These are phyloP conservation scores for Malus fusca DNA, from an alignment of 306 rosid species.

Conservation along the genomic window DNA sequence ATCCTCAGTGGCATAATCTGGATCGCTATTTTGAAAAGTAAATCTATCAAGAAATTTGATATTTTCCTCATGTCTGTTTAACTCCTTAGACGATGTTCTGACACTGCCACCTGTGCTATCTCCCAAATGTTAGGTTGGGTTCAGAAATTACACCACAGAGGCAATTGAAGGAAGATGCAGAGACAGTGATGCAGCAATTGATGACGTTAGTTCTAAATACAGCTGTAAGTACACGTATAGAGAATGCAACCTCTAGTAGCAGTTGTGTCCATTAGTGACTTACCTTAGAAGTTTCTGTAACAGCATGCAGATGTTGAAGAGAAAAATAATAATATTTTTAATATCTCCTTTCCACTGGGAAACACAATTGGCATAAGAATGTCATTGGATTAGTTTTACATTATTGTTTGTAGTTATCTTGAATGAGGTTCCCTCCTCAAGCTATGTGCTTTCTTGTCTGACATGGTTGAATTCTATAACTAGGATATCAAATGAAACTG, in stretches of 20 bases:
- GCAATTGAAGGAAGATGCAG: conserved; percentile 87
- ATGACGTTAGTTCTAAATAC: conserved; percentile 81
- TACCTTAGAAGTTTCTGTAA: not conserved
- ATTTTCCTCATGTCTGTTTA: conserved; percentile 1
- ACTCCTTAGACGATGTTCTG: conserved; percentile 8
- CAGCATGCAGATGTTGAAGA: not conserved
- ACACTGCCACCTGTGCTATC: conserved; percentile 19
- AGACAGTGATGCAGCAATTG: conserved; percentile 71
- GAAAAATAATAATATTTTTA: not conserved
- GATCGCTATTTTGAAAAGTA: conserved; percentile 96
- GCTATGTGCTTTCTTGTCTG: no score
- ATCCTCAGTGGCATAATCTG: conserved; percentile 98
- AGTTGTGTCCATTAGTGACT: not conserved
- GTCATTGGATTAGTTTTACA: not conserved
- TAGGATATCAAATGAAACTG: not conserved
- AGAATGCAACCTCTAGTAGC: not conserved
- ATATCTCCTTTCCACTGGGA: not conserved
- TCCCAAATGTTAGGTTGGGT: conserved; percentile 58
- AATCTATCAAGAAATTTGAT: conserved; percentile 19
- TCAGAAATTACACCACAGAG: conserved; percentile 67
- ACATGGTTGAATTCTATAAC: no score
- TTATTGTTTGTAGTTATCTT: not conserved
- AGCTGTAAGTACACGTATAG: conserved; percentile 63
- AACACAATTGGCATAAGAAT: not conserved
- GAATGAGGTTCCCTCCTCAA: not conserved